Evolutionary conservation across 441 rosid species (phyloP).

Genomic region (Adansonia rubrostipa): DNA sequence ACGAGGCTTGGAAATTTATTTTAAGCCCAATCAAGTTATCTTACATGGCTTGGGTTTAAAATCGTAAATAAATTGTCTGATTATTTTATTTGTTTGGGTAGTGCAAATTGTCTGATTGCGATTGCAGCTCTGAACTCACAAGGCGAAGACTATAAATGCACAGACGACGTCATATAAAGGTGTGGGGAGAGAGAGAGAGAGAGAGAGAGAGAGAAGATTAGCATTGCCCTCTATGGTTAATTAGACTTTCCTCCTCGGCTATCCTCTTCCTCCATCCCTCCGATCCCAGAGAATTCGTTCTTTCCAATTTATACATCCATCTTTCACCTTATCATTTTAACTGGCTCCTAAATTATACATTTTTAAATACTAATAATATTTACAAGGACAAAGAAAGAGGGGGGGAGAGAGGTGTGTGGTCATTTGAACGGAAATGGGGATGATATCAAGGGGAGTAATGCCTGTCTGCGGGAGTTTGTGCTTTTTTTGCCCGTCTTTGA

Average conservation of each 20-base stretch:
- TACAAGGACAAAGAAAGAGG: not conserved
- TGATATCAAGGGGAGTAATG: conserved; percentile 20
- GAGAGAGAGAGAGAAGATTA: too few species aligned
- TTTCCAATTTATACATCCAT: conserved; percentile 6
- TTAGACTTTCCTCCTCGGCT: conserved; percentile 14
- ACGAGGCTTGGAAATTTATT: not conserved
- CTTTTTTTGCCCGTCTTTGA: conserved; percentile 50
- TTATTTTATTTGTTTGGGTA: not conserved
- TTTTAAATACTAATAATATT: not conserved
- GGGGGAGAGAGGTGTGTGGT: conserved; percentile 1
- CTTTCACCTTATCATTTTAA: not conserved
- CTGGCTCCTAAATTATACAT: conserved; percentile 3
- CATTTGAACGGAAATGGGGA: conserved; percentile 20
- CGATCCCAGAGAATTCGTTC: conserved; percentile 12
- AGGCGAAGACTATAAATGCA: conserved; percentile 19
- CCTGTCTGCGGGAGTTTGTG: conserved; percentile 26
- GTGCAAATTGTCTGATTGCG: not conserved
- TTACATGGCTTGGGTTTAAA: not conserved
- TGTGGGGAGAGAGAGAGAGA: not conserved
- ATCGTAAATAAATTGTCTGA: not conserved
- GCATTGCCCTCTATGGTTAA: not conserved
- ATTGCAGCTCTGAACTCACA: not conserved
- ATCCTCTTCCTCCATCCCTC: conserved; percentile 25
- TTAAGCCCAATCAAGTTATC: not conserved
- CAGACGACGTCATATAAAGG: not conserved